Base-by-base conservation (phyloP, 2,329 filamentous ascomycete species). In the Pseudopithomyces maydicus region DNA sequence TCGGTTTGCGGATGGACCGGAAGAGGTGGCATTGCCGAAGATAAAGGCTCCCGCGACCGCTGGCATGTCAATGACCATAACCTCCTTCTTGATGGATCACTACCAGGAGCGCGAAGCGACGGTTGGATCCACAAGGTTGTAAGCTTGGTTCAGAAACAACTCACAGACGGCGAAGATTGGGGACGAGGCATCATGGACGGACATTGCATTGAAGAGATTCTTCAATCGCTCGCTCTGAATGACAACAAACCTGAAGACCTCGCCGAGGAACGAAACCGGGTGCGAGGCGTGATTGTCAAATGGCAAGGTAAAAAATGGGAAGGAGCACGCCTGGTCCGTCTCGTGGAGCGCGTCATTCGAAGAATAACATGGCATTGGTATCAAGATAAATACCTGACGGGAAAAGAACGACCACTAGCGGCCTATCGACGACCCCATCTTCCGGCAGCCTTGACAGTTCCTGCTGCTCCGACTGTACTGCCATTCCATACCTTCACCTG, bases 401-500 rank as follows among this genome's bases (percentile, higher is more conserved):
- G 82, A 82, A 61, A 82, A 62, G 81, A 86, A 54, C 83, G 86
- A 20, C 77, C 84, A 3, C 65, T 78, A 6, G 82, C 82, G 11
- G 82, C 79, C 63, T 97, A 97, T 73, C 78, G 80, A 33, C 83
- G 95, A 50, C 90, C 91, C 11, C 87, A 86, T 57, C 80, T 96
- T 11, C 95, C 94, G 3, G 76, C 82, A 2, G 84, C 83, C 41
- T 81, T 99, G 32, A 85, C 90, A 0, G 84, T 96, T 10, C 95
- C 95, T 3, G 88, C 90, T 29, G 94, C 95, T 6, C 95, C 95
- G 2, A 99, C 95, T 0, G 93, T 99, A 1, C 82, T 99, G 1
- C 95, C 95, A 0, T 99, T 99, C 71, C 95, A 99, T 74, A 98
- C 95, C 0, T 99, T 99, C 70, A 99, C 95, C 1, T 97, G 91